A percentile compares a stretch with the other conserved stretches of the same genome.
Evolutionary conservation across 495 filamentous ascomycete genomes (phyloP).

Genomic region (Pyrenula massariospora): DNA sequence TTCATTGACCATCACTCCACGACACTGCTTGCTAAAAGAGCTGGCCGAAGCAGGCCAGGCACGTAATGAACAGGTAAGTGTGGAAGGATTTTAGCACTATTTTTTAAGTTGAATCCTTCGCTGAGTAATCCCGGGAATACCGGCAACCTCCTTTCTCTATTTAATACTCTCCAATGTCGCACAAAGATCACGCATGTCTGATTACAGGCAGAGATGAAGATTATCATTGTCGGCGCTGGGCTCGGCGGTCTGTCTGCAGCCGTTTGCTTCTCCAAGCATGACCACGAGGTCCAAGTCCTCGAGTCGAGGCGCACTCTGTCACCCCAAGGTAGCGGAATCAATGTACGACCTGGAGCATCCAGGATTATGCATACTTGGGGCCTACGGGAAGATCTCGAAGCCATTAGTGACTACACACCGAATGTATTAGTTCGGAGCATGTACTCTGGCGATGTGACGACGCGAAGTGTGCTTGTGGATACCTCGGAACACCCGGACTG

Average conservation of each 20-base stretch:
- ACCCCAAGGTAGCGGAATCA: conserved; percentile 40
- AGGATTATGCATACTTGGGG: conserved; percentile 27
- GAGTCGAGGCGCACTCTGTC: conserved; percentile 49
- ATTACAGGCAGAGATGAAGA: conserved; percentile 4
- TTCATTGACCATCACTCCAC: too few relatives aligned
- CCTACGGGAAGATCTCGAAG: conserved; percentile 23
- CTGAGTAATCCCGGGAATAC: too few relatives aligned
- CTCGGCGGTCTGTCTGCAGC: conserved; percentile 55
- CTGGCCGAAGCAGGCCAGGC: too few relatives aligned
- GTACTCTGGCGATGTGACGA: not conserved
- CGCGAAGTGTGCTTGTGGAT: not conserved
- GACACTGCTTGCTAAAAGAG: too few relatives aligned
- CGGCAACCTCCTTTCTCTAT: not conserved
- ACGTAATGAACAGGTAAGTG: too few relatives aligned
- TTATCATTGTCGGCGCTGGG: conserved; percentile 48
- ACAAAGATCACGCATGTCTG: not conserved
- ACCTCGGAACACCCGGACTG: not conserved
- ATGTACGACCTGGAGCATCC: conserved; percentile 45
- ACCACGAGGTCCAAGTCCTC: conserved; percentile 51
- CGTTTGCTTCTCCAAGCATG: conserved; percentile 44
- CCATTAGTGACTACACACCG: conserved; percentile 65
- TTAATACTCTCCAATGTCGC: not conserved
- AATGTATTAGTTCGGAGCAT: conserved; percentile 35
- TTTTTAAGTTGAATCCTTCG: too few relatives aligned
- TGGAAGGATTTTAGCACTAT: too few relatives aligned